A percentile compares a stretch with the other conserved stretches of the same genome.
These are phyloP conservation scores for Calocybe gangraenosa DNA, from an alignment of 768 basidiomycete species.

Conservation along the genomic window DNA sequence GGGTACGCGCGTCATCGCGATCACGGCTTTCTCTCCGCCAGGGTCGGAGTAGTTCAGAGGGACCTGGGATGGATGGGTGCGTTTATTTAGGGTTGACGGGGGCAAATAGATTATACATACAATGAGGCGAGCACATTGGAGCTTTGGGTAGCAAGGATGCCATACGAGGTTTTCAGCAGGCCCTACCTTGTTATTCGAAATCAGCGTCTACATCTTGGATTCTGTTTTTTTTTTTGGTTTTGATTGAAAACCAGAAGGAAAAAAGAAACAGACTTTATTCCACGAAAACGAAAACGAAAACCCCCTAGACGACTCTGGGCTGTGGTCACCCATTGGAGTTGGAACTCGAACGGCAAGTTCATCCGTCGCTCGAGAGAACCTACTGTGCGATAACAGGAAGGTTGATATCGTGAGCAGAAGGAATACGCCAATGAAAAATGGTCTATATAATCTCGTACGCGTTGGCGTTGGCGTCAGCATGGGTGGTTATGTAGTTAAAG, in stretches of 20 bases:
- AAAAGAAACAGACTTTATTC: neutral
- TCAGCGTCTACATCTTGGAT: too few species aligned
- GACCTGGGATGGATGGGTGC: slow-evolving; percentile 30
- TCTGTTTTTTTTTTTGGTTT: too few species aligned
- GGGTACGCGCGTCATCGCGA: slow-evolving; percentile 38
- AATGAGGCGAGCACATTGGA: slow-evolving; percentile 28
- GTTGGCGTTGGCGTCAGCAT: too few species aligned
- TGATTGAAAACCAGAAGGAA: neutral
- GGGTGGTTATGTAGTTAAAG: too few species aligned
- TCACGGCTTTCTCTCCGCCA: slow-evolving; percentile 28
- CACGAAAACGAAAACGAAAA: neutral
- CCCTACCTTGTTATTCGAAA: slow-evolving; percentile 6
- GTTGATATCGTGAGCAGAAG: neutral
- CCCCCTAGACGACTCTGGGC: neutral
- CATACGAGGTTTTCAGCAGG: slow-evolving; percentile 19
- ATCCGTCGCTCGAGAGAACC: neutral
- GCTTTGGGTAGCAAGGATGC: slow-evolving; percentile 19
- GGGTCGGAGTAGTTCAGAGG: slow-evolving; percentile 42
- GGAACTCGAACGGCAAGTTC: neutral
- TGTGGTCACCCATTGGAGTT: neutral
- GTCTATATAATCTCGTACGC: too few species aligned
- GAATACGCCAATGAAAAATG: too few species aligned
- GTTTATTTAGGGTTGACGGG: neutral
- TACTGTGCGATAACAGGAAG: neutral
- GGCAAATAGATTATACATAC: slow-evolving; percentile 12